A percentile compares a stretch with the other conserved stretches of the same genome.
phyloP scores from a whole-genome alignment of 2,329 filamentous ascomycete species.

The Aphanoascus verrucosus region DNA sequence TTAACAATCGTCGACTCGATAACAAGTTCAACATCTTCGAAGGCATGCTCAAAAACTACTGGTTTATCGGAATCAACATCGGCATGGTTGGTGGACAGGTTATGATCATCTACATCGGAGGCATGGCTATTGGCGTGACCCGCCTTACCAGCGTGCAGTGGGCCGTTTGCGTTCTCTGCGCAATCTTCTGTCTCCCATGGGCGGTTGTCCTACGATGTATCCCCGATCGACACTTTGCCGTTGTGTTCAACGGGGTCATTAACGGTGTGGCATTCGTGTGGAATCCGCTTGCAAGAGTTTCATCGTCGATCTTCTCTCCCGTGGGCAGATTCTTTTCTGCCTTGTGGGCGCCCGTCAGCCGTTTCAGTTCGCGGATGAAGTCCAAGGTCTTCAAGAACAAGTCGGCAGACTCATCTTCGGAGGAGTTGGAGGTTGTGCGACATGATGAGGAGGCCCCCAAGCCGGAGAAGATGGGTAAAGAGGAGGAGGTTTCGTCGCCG shows the following conservation, averaged over 20 bases:
- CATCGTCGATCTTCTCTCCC: constrained; percentile 23
- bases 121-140: constrained; percentile 65
- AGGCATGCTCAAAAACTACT: constrained; percentile 70
- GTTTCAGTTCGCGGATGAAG: constrained; percentile 19
- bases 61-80: constrained; percentile 75
- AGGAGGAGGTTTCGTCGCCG: constrained; percentile 11
- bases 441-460: constrained; percentile 14
- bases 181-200: constrained; percentile 72
- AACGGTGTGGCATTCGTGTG: constrained; percentile 45
- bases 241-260: constrained; percentile 41
- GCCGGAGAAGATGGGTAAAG: neutral
- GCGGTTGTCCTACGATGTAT: constrained; percentile 71
- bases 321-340: constrained; percentile 22
- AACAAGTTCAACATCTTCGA: constrained; percentile 96
- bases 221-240: constrained; percentile 53
- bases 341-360: constrained; percentile 18
- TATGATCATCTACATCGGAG: constrained; percentile 81
- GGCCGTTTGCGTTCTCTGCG: constrained; percentile 76
- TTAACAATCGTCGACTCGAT: constrained; percentile 91
- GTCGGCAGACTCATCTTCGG: neutral
- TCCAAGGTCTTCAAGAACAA: constrained; percentile 11
- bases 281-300: constrained; percentile 27
- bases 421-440: constrained; percentile 16
- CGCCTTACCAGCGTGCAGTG: constrained; percentile 64
- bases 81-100: constrained; percentile 85